phyloP scores from a whole-genome alignment of 2,329 filamentous ascomycete species.

The Curvularia verruculosa region DNA sequence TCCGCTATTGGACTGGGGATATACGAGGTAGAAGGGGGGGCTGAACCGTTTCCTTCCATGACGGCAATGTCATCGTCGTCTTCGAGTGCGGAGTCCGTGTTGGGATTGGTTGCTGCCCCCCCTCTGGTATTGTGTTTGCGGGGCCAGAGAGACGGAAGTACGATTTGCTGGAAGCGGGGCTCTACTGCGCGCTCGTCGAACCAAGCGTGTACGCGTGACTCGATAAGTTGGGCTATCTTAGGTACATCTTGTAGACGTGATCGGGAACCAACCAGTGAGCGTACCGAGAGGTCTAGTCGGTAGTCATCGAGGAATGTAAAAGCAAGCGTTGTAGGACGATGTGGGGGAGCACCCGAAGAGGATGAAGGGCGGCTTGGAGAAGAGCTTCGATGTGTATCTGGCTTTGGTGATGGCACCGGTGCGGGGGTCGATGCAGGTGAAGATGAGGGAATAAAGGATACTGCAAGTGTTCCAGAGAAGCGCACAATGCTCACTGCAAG shows the following conservation, averaged over 20 bases:
- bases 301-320: slow-evolving; percentile 95
- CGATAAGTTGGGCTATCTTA: slow-evolving; percentile 84
- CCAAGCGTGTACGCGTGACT: slow-evolving; percentile 80
- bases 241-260: slow-evolving; percentile 83
- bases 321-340: slow-evolving; percentile 79
- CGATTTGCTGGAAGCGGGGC: slow-evolving; percentile 85
- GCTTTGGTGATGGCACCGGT: slow-evolving; percentile 52
- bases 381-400: slow-evolving; percentile 29
- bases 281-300: slow-evolving; percentile 79
- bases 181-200: slow-evolving; percentile 87
- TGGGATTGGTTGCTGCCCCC: slow-evolving; percentile 64
- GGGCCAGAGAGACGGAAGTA: slow-evolving; percentile 81
- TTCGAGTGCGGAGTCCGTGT: slow-evolving; percentile 43
- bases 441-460: slow-evolving; percentile 82
- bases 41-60: slow-evolving; percentile 17
- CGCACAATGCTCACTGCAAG: slow-evolving; percentile 89
- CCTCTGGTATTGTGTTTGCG: slow-evolving; percentile 82
- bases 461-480: slow-evolving; percentile 92
- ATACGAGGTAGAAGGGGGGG: slow-evolving; percentile 14
- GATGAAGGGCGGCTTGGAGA: slow-evolving; percentile 54
- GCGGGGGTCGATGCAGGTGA: slow-evolving; percentile 31
- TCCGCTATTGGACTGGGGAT: slow-evolving; percentile 15
- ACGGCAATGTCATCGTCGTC: slow-evolving; percentile 33
- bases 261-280: slow-evolving; percentile 79
- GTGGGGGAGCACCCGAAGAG: slow-evolving; percentile 28